Percentiles rank a stretch among this genome's conserved stretches.
Conservation (phyloP, 768 basidiomycete genomes). For the Boletus insuetus region DNA sequence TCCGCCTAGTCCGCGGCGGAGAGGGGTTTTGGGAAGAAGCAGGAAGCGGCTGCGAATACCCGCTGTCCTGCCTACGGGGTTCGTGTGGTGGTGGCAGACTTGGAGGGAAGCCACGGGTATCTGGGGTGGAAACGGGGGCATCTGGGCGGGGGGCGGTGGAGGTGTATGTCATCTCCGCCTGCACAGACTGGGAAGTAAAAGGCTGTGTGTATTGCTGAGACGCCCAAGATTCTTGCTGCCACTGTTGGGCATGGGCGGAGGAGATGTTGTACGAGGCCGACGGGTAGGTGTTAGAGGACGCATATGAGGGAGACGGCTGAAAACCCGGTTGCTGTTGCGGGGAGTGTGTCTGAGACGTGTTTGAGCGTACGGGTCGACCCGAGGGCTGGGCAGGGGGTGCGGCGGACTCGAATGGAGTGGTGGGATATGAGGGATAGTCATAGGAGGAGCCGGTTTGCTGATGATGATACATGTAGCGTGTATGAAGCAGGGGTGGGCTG, state of each 20-base stretch:
- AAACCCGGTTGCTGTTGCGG: slow-evolving; percentile 28
- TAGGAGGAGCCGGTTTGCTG: slow-evolving; percentile 46
- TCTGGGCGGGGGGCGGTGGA: slow-evolving; percentile 35
- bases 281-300: slow-evolving; percentile 28
- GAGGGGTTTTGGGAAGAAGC: slow-evolving; percentile 25
- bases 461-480: slow-evolving; percentile 54
- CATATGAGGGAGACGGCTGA: slow-evolving; percentile 28
- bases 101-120: slow-evolving; percentile 31
- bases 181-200: slow-evolving; percentile 34
- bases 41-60: slow-evolving; percentile 28
- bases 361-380: slow-evolving; percentile 29
- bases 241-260: slow-evolving; percentile 35
- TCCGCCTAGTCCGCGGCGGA: slow-evolving; percentile 36
- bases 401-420: slow-evolving; percentile 25
- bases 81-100: slow-evolving; percentile 30
- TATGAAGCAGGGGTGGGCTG: slow-evolving; percentile 45
- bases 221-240: slow-evolving; percentile 42
- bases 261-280: slow-evolving; percentile 29
- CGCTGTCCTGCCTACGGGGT: slow-evolving; percentile 32
- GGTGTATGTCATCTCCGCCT: slow-evolving; percentile 33
- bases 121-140: slow-evolving; percentile 28
- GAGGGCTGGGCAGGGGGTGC: slow-evolving; percentile 30
- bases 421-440: slow-evolving; percentile 46
- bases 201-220: slow-evolving; percentile 33
- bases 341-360: slow-evolving; percentile 34